Base-by-base conservation (phyloP, 1,284 basidiomycete genomes). In the Naganishia sp. region DNA sequence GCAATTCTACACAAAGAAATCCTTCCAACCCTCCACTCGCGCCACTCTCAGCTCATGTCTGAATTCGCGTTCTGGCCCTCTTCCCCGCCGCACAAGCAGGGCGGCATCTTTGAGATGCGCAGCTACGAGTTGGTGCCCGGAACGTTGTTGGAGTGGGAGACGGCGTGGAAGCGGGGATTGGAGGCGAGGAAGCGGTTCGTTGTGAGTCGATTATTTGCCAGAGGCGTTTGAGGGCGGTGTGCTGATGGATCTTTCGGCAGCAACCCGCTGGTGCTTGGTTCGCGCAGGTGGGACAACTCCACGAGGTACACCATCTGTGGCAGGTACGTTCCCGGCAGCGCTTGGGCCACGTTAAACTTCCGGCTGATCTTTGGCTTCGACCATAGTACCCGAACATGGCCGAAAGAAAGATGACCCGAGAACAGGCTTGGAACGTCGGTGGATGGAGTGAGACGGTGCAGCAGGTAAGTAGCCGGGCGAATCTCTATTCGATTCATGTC, bases 11-110 rank as follows among this genome's bases (percentile, higher is more conserved):
- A 79, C 23, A 70, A 49, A n/a, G 15, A 83, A 23, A 86, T 95
- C 80, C 82, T 90, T 18, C 89, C 90, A 5, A 85, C 85, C 76
- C 77, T 95, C 54, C 83, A 81, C 23, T 87, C 86, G 5, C 86
- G 92, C 60, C 84, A 86, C 53, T 84, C 84, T 25, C 92, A 94
- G 73, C 83, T 95, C 61, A 87, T 88, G 71, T 91, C 93, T 76
- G 94, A 97, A 77, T 97, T 97, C 79, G 90, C 90, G 1, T 94
- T 96, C 81, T 87, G 93, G 77, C 91, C 92, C 2, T 92, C 92
- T 3, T 85, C 89, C 17, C 92, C 93, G 35, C 92, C 92, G 2
- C 89, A 85, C 71, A 83, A 86, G 23, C 69, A 89, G 74, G 93
- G 94, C 18, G 94, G 94, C 7, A 83, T 97, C 57, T 97, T 94